Percentiles rank a stretch among this genome's conserved stretches.
Evolutionary conservation across 768 basidiomycete species (phyloP).

Genomic region (Tricholomella constricta): DNA sequence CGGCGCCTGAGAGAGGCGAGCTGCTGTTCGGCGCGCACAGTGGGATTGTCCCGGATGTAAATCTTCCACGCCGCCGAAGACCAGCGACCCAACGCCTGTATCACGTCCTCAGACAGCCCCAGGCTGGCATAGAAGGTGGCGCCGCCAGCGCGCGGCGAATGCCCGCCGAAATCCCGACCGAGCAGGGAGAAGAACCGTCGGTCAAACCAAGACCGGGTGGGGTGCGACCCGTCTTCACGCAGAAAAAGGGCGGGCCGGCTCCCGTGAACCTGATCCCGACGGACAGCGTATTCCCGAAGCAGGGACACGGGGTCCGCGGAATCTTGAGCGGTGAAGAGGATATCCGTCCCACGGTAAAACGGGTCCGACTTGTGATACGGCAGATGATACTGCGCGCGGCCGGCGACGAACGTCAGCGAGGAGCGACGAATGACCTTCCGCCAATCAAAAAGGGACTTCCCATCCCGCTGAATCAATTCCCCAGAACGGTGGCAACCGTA

Average conservation of each 20-base stretch:
- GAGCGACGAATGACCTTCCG: constrained; percentile 25
- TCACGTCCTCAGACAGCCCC: constrained; percentile 3
- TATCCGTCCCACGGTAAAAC: constrained; percentile 26
- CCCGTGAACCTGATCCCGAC: constrained; percentile 17
- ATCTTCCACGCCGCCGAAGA: constrained; percentile 13
- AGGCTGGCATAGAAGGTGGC: constrained; percentile 11
- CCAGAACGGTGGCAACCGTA: constrained; percentile 28
- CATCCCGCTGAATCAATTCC: constrained; percentile 22
- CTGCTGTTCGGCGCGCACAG: constrained; percentile 14
- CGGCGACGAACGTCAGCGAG: neutral
- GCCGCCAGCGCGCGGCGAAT: constrained; percentile 22
- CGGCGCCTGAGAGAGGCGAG: constrained; percentile 5
- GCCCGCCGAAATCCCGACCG: constrained; percentile 19
- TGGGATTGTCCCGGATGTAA: constrained; percentile 15
- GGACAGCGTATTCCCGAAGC: constrained; percentile 11
- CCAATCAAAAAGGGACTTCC: constrained; percentile 16
- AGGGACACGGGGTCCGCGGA: constrained; percentile 21
- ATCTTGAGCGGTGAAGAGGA: constrained; percentile 19
- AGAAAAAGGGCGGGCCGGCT: constrained; percentile 19
- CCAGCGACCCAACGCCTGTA: constrained; percentile 15
- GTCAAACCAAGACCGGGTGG: constrained; percentile 25
- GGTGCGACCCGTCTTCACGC: constrained; percentile 17
- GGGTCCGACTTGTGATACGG: constrained; percentile 32
- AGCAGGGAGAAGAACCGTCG: constrained; percentile 16
- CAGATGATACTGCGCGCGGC: constrained; percentile 18